Conservation (phyloP, 108 stramenopile genomes). For the Cyclostephanos tholiformis region DNA sequence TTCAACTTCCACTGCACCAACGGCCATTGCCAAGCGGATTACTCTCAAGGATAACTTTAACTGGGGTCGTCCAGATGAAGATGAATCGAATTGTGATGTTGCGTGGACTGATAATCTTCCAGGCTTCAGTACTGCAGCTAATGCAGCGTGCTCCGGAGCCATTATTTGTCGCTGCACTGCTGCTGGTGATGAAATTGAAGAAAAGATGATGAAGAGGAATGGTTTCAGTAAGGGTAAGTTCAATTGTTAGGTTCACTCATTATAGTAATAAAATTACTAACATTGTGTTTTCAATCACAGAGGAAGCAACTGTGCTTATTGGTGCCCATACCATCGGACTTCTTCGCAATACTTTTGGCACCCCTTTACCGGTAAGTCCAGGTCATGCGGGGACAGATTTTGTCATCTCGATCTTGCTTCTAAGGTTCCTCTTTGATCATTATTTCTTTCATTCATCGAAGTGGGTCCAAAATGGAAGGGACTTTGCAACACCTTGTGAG, state of each 20-base stretch:
- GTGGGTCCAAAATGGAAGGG: constrained; percentile 14
- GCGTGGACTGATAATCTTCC: constrained; percentile 14
- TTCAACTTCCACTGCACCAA: neutral
- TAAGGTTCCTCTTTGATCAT: neutral
- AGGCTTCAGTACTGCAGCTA: too few species aligned
- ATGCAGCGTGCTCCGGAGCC: neutral
- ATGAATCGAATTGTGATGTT: neutral
- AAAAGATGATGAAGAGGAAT: constrained; percentile 15
- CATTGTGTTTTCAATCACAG: neutral
- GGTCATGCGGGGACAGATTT: too few species aligned
- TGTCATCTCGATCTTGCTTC: too few species aligned
- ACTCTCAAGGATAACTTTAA: neutral
- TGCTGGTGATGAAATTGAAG: constrained; percentile 9
- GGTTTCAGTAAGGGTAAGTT: constrained; percentile 7
- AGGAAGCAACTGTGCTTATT: constrained; percentile 19
- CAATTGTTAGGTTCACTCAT: neutral
- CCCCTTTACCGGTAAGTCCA: neutral
- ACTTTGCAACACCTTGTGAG: constrained; percentile 19
- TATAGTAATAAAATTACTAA: neutral
- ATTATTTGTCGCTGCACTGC: neutral
- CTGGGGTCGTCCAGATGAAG: constrained; percentile 17
- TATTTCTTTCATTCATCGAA: neutral
- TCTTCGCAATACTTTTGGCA: constrained; percentile 17
- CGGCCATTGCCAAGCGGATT: neutral
- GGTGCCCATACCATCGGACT: constrained; percentile 23